phyloP scores from a whole-genome alignment of 176 grass and related monocot species.

The Oryza rufipogon region DNA sequence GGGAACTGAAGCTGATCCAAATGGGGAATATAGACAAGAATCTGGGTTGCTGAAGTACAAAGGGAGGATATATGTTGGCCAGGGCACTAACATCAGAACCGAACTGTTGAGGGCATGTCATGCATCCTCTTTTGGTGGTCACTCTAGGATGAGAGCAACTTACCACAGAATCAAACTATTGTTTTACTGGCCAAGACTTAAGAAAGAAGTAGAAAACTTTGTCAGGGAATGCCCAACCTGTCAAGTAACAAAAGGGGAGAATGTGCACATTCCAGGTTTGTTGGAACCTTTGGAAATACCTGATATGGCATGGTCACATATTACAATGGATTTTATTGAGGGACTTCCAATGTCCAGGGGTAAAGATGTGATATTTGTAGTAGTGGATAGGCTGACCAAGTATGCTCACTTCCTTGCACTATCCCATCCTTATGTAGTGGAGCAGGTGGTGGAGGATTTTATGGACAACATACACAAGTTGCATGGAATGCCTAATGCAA shows the following conservation, averaged over 20 bases:
- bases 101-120: no score
- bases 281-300: background rate
- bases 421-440: background rate
- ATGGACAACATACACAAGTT: background rate
- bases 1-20: no score
- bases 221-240: background rate
- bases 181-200: no score
- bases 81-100: no score
- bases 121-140: no score
- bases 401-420: background rate
- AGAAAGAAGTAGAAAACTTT: no score
- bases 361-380: background rate
- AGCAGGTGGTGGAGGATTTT: rapidly evolving
- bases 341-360: background rate
- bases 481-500: background rate
- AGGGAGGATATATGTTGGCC: no score
- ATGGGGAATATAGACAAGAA: no score
- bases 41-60: no score
- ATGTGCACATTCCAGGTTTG: background rate
- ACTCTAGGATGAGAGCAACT: background rate
- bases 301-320: background rate
- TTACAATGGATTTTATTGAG: background rate
- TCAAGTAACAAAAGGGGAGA: background rate
- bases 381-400: background rate
- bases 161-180: background rate